Conservation (phyloP, 768 basidiomycete genomes). For the Lactifluus subvellereus region DNA sequence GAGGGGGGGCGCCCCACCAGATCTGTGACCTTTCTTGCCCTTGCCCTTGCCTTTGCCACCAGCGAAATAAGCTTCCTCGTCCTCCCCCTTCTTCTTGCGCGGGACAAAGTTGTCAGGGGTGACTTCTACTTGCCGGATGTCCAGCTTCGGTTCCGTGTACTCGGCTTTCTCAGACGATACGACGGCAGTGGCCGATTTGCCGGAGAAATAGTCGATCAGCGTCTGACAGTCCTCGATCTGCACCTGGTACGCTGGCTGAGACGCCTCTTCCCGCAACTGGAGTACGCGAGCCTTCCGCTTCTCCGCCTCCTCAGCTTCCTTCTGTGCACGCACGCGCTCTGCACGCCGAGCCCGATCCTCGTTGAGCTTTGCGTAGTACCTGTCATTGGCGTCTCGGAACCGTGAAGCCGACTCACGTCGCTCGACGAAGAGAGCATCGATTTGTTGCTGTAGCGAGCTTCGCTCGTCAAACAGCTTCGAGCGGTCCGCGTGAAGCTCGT, state of each 20-base stretch:
- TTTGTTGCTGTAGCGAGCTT: conserved; percentile 58
- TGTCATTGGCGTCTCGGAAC: conserved; percentile 81
- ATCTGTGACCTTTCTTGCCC: conserved; percentile 48
- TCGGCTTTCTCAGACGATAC: conserved; percentile 41
- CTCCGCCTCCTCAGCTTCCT: conserved; percentile 67
- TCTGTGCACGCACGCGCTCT: conserved; percentile 69
- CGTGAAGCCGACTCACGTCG: conserved; percentile 68
- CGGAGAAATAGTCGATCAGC: conserved; percentile 78
- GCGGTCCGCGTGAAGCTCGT: conserved; percentile 77
- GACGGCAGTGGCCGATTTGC: conserved; percentile 49
- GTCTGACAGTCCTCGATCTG: conserved; percentile 97
- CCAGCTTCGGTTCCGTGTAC: conserved; percentile 70
- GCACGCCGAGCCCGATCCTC: conserved; percentile 84
- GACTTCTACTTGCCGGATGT: conserved; percentile 77
- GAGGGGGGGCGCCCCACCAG: conserved; percentile 26
- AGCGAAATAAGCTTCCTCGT: conserved; percentile 75
- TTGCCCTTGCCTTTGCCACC: conserved; percentile 58
- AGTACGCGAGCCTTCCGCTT: conserved; percentile 77
- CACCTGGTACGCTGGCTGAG: conserved; percentile 80
- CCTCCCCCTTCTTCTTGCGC: conserved; percentile 91
- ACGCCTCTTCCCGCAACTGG: conserved; percentile 85
- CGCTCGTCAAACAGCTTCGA: conserved; percentile 85
- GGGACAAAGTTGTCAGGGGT: conserved; percentile 61
- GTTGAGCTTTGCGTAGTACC: conserved; percentile 74
- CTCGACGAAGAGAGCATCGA: conserved; percentile 65